A percentile compares a stretch with the other conserved stretches of the same genome.
Evolutionary conservation across 306 rosid species (phyloP).

Genomic region (Sindora glabra): DNA sequence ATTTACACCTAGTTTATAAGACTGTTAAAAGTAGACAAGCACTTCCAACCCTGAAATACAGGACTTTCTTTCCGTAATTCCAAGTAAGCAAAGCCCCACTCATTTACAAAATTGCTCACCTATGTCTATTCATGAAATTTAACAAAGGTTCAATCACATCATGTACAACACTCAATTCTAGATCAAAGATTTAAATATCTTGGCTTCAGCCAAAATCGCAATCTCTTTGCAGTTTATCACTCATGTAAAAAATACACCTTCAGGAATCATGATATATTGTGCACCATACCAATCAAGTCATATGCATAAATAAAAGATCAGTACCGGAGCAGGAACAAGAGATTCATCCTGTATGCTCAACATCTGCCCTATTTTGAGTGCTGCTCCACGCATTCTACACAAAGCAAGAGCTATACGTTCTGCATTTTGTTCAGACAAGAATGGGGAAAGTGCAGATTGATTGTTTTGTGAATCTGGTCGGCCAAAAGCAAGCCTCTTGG

Average conservation of each 20-base stretch:
- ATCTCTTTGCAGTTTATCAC: too few relatives aligned
- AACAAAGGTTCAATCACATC: background rate
- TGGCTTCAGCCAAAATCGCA: background rate
- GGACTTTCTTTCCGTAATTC: background rate
- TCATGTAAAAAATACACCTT: too few relatives aligned
- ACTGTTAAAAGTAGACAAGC: background rate
- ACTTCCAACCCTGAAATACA: background rate
- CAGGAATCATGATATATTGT: background rate
- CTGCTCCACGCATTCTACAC: slow-evolving; percentile 96
- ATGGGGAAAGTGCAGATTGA: slow-evolving; percentile 53
- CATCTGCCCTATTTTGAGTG: slow-evolving; percentile 94
- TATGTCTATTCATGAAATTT: background rate
- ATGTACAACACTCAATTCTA: background rate
- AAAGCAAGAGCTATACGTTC: slow-evolving; percentile 84
- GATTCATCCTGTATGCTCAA: slow-evolving; percentile 93
- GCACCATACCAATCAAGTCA: background rate
- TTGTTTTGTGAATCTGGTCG: slow-evolving; percentile 29
- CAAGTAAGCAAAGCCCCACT: background rate
- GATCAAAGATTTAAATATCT: background rate
- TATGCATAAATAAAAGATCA: background rate
- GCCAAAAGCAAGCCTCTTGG: slow-evolving; percentile 78
- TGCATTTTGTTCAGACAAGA: slow-evolving; percentile 69
- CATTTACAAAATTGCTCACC: slow-evolving; percentile 1
- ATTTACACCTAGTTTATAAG: background rate
- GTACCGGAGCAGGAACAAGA: slow-evolving; percentile 93